phyloP scores from a whole-genome alignment of 1,284 basidiomycete genomes.

The Tylopilus sp. region DNA sequence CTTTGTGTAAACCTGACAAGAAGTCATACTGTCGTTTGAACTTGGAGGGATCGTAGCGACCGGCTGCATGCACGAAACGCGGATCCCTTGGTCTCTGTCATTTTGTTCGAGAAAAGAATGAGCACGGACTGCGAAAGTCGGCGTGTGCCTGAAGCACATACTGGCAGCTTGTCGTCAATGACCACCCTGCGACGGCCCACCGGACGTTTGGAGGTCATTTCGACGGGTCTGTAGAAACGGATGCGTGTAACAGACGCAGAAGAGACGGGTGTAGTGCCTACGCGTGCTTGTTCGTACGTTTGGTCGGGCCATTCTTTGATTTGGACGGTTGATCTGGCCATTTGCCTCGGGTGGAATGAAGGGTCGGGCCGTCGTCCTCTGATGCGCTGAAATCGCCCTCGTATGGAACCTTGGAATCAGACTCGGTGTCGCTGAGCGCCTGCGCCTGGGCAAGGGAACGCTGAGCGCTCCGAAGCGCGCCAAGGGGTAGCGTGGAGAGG shows the following conservation, averaged over 20 bases:
- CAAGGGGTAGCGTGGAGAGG: constrained; percentile 58
- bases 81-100: constrained; percentile 80
- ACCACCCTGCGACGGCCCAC: constrained; percentile 78
- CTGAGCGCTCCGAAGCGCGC: constrained; percentile 65
- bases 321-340: constrained; percentile 37
- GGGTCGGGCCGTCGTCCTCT: constrained; percentile 28
- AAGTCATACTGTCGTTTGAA: constrained; percentile 81
- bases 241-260: not conserved
- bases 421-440: constrained; percentile 36
- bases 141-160: constrained; percentile 37
- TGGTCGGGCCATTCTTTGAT: constrained; percentile 47
- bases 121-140: not conserved
- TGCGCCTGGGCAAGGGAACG: constrained; percentile 45
- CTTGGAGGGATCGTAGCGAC: constrained; percentile 64
- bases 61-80: constrained; percentile 77
- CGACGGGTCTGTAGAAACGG: constrained; percentile 59
- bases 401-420: constrained; percentile 26
- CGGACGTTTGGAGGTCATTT: constrained; percentile 83
- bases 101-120: not conserved
- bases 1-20: constrained; percentile 62
- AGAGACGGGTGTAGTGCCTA: constrained; percentile 44
- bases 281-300: constrained; percentile 86
- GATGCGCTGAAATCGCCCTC: constrained; percentile 28
- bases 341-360: constrained; percentile 24
- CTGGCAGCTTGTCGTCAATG: constrained; percentile 66